A percentile compares a stretch with the other conserved stretches of the same genome.
Conservation (phyloP, 2,329 filamentous ascomycete species). For the Neofusicoccum sp. region DNA sequence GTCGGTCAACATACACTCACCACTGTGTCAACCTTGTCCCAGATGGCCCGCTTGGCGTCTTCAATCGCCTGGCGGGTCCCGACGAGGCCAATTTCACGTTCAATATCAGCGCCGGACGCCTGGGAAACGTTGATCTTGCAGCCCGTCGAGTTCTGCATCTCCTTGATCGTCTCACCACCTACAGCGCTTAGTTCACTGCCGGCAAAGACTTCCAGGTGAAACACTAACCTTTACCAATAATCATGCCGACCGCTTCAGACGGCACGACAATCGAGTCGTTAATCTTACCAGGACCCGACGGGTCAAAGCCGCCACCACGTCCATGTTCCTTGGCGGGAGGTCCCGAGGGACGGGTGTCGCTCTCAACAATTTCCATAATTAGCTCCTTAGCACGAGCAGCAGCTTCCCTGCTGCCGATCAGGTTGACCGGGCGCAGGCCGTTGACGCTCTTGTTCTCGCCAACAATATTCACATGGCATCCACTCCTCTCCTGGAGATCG, state of each 20-base stretch:
- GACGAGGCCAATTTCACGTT: constrained; percentile 83
- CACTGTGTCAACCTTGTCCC: constrained; percentile 88
- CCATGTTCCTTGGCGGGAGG: constrained; percentile 40
- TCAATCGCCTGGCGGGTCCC: constrained; percentile 75
- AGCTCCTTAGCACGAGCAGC: constrained; percentile 78
- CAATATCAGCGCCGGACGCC: constrained; percentile 72
- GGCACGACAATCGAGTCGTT: constrained; percentile 83
- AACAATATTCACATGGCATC: constrained; percentile 95
- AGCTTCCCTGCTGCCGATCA: constrained; percentile 75
- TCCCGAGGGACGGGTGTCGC: constrained; percentile 58
- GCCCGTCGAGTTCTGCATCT: constrained; percentile 82
- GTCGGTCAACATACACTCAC: constrained; percentile 52
- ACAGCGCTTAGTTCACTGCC: constrained; percentile 23
- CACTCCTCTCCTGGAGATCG: constrained; percentile 84
- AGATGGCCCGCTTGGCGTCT: constrained; percentile 78
- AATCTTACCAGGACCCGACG: constrained; percentile 58
- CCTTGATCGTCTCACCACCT: constrained; percentile 87
- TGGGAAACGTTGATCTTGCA: constrained; percentile 95
- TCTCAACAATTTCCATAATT: constrained; percentile 92
- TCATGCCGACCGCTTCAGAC: constrained; percentile 92
- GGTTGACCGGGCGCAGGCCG: constrained; percentile 82
- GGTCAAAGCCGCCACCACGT: constrained; percentile 40
- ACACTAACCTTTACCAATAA: constrained; percentile 74
- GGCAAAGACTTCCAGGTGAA: background rate
- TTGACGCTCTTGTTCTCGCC: constrained; percentile 91